These are phyloP conservation scores for Phytophthora citricola DNA, from an alignment of 352 stramenopile genomes.

Conservation along the genomic window DNA sequence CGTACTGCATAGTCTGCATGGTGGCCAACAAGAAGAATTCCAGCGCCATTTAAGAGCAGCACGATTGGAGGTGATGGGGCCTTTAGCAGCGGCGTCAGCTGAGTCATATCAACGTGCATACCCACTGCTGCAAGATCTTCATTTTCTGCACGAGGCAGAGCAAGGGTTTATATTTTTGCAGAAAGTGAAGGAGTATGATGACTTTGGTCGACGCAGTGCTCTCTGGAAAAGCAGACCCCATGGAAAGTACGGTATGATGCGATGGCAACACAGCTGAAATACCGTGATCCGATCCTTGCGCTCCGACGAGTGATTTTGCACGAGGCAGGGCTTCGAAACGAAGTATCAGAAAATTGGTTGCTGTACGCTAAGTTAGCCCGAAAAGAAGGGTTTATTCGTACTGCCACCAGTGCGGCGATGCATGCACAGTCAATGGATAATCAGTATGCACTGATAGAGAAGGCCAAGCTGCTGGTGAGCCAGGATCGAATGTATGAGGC, in stretches of 20 bases:
- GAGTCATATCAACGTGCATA: slow-evolving; percentile 84
- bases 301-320: slow-evolving; percentile 81
- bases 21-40: slow-evolving; percentile 60
- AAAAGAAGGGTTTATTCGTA: slow-evolving; percentile 86
- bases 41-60: slow-evolving; percentile 71
- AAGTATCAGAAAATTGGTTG: slow-evolving; percentile 87
- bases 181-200: slow-evolving; percentile 29
- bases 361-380: slow-evolving; percentile 83
- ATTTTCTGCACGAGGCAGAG: slow-evolving; percentile 81
- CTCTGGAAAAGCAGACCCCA: slow-evolving; percentile 68
- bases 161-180: slow-evolving; percentile 72
- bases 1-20: slow-evolving; percentile 81
- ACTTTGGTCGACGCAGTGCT: slow-evolving; percentile 36
- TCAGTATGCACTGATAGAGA: slow-evolving; percentile 74
- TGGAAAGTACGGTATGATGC: slow-evolving; percentile 79
- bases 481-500: slow-evolving; percentile 89
- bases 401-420: slow-evolving; percentile 85
- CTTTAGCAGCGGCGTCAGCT: slow-evolving; percentile 68
- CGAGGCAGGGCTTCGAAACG: slow-evolving; percentile 59
- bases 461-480: slow-evolving; percentile 82
- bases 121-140: slow-evolving; percentile 75
- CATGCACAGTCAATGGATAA: slow-evolving; percentile 84
- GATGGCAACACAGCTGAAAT: slow-evolving; percentile 82
- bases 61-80: slow-evolving; percentile 71
- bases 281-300: slow-evolving; percentile 84